These are phyloP conservation scores for Areca catechu DNA, from an alignment of 176 grass and related monocot genomes.

Conservation along the genomic window DNA sequence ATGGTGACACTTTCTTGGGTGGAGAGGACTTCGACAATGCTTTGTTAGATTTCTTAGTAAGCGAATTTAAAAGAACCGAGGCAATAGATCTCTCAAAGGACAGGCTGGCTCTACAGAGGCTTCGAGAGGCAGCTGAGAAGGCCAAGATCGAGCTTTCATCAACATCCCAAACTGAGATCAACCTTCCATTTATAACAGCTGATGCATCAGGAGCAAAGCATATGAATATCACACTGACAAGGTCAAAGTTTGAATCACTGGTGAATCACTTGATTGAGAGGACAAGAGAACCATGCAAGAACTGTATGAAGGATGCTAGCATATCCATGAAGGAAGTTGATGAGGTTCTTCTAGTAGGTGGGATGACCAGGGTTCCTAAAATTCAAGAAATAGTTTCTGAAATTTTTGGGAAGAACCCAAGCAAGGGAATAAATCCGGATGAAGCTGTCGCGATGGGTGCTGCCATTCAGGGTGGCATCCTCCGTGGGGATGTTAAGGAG, in stretches of 20 bases:
- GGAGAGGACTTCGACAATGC: conserved; percentile 39
- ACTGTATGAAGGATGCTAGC: conserved; percentile 37
- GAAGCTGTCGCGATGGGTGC: conserved; percentile 44
- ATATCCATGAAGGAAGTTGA: conserved; percentile 31
- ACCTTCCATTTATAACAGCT: conserved; percentile 43
- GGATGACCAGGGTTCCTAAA: conserved; percentile 45
- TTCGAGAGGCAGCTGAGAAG: conserved; percentile 44
- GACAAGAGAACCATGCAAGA: conserved; percentile 38
- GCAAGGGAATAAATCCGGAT: conserved; percentile 41
- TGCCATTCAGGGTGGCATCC: conserved; percentile 37
- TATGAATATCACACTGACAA: conserved; percentile 32
- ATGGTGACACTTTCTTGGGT: conserved; percentile 36
- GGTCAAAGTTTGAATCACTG: conserved; percentile 36
- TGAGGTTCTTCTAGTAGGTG: conserved; percentile 41
- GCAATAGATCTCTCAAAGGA: conserved; percentile 42
- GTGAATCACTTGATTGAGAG: conserved; percentile 31
- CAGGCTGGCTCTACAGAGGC: conserved; percentile 32
- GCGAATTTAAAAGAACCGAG: conserved; percentile 28
- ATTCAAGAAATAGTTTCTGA: conserved; percentile 26
- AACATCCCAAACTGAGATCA: conserved; percentile 31
- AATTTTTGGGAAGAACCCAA: conserved; percentile 36
- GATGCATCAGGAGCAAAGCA: conserved; percentile 42
- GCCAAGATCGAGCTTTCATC: conserved; percentile 43
- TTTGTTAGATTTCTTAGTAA: conserved; percentile 29
- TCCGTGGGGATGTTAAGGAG: conserved; percentile 48